Evolutionary conservation across 257 asterid genomes (phyloP), one percentile per base, ranked within the genome.

Genomic region (Parsonsia alboflavescens): DNA sequence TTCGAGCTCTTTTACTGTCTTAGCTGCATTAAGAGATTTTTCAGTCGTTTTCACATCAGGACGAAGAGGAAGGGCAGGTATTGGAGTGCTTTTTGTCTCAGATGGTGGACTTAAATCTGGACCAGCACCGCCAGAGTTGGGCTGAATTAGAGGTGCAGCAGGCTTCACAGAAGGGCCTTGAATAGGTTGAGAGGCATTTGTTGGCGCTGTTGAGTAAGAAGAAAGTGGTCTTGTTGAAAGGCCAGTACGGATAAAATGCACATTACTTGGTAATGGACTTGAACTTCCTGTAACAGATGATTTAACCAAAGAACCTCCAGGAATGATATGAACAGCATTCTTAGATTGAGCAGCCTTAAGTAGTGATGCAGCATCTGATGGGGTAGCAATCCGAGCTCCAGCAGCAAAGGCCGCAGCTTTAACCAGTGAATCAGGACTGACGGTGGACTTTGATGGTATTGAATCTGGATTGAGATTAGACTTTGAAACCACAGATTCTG

Each of bases 341-440:
- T 84, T 90, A 70, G 92, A 83, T 28, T 83, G 89, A 24, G 87
- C 87, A 46, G 95, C 93, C 73, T 82, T 92, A 7, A 85, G 74
- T 61, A 86, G 83, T 46, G 95, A 80, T 53, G 95, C 86, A 52
- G 89, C 89, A 76, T 84, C 93, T 2, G 91, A 79, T 3, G 90
- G 80, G 72, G 90, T 83, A 75, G 89, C 95, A 72, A 91, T 84
- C 69, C 90, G 93, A 33, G 96, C 89, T 76, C 97, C 97, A 53
- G 95, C 98, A 76, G 90, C 95, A 76, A 91, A 88, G 68, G 95
- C 97, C 66, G 95, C 88, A 59, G 91, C 93, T 89, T 89, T 91
- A 80, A 87, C 87, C 91, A 86, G 75, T 68, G 95, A 85, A 76
- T 87, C 93, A 6, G 83, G 83, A 59, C 75, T 82, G n/a, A 81